These are phyloP conservation scores for Crithidia acanthocephali DNA, from an alignment of 208 protist species.

Conservation along the genomic window DNA sequence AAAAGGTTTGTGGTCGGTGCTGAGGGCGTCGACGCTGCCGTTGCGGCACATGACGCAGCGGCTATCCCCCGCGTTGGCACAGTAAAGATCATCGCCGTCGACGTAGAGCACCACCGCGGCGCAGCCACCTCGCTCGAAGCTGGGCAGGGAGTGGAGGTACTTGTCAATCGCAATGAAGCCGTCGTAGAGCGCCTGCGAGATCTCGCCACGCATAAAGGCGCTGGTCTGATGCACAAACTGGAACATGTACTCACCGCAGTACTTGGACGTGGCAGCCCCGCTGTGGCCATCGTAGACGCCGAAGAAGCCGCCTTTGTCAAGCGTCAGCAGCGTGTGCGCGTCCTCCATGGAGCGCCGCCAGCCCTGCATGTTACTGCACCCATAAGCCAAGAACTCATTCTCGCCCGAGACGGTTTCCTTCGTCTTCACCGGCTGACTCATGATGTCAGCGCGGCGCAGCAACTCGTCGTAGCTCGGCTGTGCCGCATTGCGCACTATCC, in stretches of 20 bases:
- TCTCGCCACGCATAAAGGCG: slow-evolving; percentile 63
- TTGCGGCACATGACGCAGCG: slow-evolving; percentile 88
- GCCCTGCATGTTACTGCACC: slow-evolving; percentile 89
- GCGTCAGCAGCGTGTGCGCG: slow-evolving; percentile 78
- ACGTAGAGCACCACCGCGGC: slow-evolving; percentile 89
- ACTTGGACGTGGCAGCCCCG: slow-evolving; percentile 67
- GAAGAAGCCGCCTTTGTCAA: slow-evolving; percentile 85
- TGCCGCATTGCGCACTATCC: slow-evolving; percentile 26
- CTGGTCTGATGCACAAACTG: slow-evolving; percentile 67
- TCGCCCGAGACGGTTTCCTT: slow-evolving; percentile 71
- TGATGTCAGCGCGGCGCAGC: slow-evolving; percentile 84
- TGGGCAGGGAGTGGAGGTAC: slow-evolving; percentile 55
- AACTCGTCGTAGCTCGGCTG: slow-evolving; percentile 60
- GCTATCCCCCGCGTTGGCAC: slow-evolving; percentile 95
- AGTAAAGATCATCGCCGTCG: slow-evolving; percentile 75
- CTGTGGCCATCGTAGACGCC: slow-evolving; percentile 94
- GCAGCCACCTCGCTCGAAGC: slow-evolving; percentile 81
- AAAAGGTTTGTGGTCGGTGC: slow-evolving; percentile 95
- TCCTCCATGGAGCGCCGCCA: slow-evolving; percentile 94
- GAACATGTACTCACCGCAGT: slow-evolving; percentile 83
- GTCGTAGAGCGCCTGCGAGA: slow-evolving; percentile 78
- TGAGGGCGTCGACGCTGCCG: slow-evolving; percentile 88
- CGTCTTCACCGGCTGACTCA: slow-evolving; percentile 80
- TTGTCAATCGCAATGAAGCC: slow-evolving; percentile 89
- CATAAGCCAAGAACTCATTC: slow-evolving; percentile 74